Base-by-base conservation (phyloP, 495 filamentous ascomycete species). In the Chaetomium cochliodes region DNA sequence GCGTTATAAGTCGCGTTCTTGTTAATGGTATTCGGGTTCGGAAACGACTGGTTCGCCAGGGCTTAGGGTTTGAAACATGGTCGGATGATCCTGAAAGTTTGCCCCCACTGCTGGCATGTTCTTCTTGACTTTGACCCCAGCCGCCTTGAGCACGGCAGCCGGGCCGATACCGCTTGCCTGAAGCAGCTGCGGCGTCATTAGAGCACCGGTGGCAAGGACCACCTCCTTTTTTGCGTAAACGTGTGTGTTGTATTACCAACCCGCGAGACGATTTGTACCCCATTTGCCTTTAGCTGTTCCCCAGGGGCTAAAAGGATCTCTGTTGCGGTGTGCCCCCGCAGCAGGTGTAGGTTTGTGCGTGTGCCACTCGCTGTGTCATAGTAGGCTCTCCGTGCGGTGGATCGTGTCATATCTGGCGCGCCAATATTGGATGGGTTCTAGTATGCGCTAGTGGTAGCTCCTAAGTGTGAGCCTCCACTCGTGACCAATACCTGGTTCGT, bases 111-210 rank as follows among this genome's bases (percentile, higher is more conserved):
- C 53, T 0, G 82, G 80, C 0, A 80, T 64, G 63, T 84, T 77
- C 2, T 74, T 54, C 15, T 76, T 68, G 1, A 82, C 65, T 0
- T 75, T 68, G 18, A 85, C 78, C n/a, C 71, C 65, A 49, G 74
- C 70, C 3, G 66, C 25, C 22, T 75, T 57, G 7, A 85, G 69
- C 13, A 82, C 67, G 11, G 63, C 64, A 16, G 67, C 65, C 7
- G 79, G 76, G 15, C 83, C 82, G 47, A 85, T 75, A 16, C 83
- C 83, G 59, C 75, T 78, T 11, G 81, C 72, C 60, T 83, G 79
- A 7, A 85, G 67, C 42, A 84, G 69, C 46, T 83, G 81, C 3
- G 82, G 80, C 11, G 81, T 82, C 60, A 82, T 77, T 12, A 85
- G 50, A 20, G 76, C 71, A 12, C 83, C 83, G 3, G 82, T 80